phyloP scores from a whole-genome alignment of 1,139 yeast species.

The Zygosaccharomyces pseudobailii region DNA sequence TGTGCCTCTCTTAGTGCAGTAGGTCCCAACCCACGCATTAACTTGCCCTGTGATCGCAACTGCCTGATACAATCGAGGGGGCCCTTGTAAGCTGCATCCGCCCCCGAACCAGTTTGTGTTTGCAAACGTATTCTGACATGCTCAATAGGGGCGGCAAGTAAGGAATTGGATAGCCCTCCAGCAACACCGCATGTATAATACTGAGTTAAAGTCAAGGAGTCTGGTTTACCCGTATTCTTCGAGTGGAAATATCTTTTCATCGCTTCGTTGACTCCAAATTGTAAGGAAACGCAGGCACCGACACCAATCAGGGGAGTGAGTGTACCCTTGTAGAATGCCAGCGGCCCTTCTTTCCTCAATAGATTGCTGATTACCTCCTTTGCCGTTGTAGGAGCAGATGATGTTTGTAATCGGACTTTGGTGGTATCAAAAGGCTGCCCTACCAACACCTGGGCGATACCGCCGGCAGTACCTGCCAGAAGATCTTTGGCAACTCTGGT shows the following conservation, averaged over 20 bases:
- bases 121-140: slow-evolving; percentile 89
- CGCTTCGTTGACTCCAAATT: slow-evolving; percentile 84
- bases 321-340: slow-evolving; percentile 88
- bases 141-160: slow-evolving; percentile 86
- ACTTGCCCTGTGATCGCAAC: slow-evolving; percentile 53
- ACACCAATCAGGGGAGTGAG: slow-evolving; percentile 83
- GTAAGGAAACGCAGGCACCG: slow-evolving; percentile 88
- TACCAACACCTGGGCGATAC: slow-evolving; percentile 85
- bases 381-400: slow-evolving; percentile 65
- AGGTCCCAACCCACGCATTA: slow-evolving; percentile 76
- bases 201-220: slow-evolving; percentile 46
- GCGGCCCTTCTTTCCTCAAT: slow-evolving; percentile 66
- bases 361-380: slow-evolving; percentile 68
- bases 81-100: slow-evolving; percentile 45
- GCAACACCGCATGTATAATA: slow-evolving; percentile 78
- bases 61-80: slow-evolving; percentile 75
- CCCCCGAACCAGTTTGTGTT: slow-evolving; percentile 50
- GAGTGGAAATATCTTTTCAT: slow-evolving; percentile 62
- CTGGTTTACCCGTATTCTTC: slow-evolving; percentile 23
- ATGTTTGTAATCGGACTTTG: slow-evolving; percentile 83
- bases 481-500: slow-evolving; percentile 45
- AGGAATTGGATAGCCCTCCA: slow-evolving; percentile 85
- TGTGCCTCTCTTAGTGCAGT: slow-evolving; percentile 78
- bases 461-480: slow-evolving; percentile 88
- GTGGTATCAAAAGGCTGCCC: slow-evolving; percentile 97